These are phyloP conservation scores for Hypoxylon lienhwacheense DNA, from an alignment of 495 filamentous ascomycete genomes.

Conservation along the genomic window DNA sequence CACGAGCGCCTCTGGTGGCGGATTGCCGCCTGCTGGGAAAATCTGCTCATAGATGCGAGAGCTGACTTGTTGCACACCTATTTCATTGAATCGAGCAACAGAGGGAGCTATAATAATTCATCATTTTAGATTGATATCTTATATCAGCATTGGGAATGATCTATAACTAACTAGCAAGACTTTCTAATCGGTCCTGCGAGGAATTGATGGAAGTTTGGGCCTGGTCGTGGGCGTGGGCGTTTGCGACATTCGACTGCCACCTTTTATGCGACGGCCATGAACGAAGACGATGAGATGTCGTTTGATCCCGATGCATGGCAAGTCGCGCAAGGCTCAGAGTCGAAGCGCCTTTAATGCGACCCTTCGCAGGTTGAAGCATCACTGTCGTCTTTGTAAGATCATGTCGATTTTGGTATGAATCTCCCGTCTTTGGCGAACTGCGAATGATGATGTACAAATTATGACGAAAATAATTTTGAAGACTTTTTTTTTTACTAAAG, in stretches of 20 bases:
- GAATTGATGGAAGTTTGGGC: slow-evolving; percentile 22
- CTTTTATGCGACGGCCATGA: slow-evolving; percentile 36
- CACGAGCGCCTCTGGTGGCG: slow-evolving; percentile 66
- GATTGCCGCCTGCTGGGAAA: slow-evolving; percentile 58
- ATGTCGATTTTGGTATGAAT: slow-evolving; percentile 17
- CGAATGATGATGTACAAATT: slow-evolving; percentile 25
- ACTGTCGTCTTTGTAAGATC: slow-evolving; percentile 29
- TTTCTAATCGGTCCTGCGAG: slow-evolving; percentile 31
- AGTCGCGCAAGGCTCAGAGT: slow-evolving; percentile 46
- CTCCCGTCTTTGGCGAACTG: slow-evolving; percentile 7
- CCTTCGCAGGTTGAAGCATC: slow-evolving; percentile 46
- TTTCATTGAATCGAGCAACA: slow-evolving; percentile 77
- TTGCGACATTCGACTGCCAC: slow-evolving; percentile 42
- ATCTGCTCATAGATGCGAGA: slow-evolving; percentile 78
- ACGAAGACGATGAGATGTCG: slow-evolving; percentile 19
- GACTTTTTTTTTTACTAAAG: too few species aligned
- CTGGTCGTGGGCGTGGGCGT: neutral
- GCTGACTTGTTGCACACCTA: slow-evolving; percentile 92
- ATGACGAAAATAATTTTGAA: slow-evolving; percentile 17
- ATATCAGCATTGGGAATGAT: slow-evolving; percentile 13
- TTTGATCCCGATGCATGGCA: slow-evolving; percentile 39
- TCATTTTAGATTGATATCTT: slow-evolving; percentile 22
- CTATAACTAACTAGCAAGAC: slow-evolving; percentile 39
- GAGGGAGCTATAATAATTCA: slow-evolving; percentile 54
- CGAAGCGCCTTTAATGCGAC: slow-evolving; percentile 42